Conservation (phyloP, 2,329 filamentous ascomycete species). For the Aspergillus fischeri region DNA sequence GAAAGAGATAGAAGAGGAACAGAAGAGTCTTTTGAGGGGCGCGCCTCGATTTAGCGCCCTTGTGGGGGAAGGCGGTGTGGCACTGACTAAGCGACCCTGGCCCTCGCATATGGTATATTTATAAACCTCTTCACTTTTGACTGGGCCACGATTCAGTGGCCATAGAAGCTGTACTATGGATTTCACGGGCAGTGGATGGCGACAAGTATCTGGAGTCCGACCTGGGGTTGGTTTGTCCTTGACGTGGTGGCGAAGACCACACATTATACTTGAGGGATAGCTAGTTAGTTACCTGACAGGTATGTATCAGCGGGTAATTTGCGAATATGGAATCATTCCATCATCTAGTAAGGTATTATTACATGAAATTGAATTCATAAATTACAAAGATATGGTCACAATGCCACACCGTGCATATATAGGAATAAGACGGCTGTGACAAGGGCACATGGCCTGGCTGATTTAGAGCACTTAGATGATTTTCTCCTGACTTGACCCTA, state of each 20-base stretch:
- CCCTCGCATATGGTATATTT: background rate
- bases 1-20: slow-evolving; percentile 24
- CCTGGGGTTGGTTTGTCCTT: background rate
- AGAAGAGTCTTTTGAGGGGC: slow-evolving; percentile 36
- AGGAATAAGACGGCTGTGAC: background rate
- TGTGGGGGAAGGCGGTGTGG: slow-evolving; percentile 33
- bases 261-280: background rate
- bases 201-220: background rate
- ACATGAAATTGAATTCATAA: background rate
- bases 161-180: background rate
- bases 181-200: background rate
- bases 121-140: background rate
- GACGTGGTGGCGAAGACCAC: background rate
- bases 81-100: slow-evolving; percentile 21
- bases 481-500: background rate
- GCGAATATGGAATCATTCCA: background rate
- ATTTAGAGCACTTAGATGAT: background rate
- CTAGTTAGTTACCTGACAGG: too few relatives aligned
- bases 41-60: slow-evolving; percentile 16
- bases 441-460: background rate
- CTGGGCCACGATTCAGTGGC: background rate
- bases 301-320: background rate
- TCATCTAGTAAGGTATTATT: background rate
- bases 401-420: background rate
- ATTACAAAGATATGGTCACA: background rate